phyloP scores from a whole-genome alignment of 1,284 basidiomycete species.

The Xanthoconium separans region DNA sequence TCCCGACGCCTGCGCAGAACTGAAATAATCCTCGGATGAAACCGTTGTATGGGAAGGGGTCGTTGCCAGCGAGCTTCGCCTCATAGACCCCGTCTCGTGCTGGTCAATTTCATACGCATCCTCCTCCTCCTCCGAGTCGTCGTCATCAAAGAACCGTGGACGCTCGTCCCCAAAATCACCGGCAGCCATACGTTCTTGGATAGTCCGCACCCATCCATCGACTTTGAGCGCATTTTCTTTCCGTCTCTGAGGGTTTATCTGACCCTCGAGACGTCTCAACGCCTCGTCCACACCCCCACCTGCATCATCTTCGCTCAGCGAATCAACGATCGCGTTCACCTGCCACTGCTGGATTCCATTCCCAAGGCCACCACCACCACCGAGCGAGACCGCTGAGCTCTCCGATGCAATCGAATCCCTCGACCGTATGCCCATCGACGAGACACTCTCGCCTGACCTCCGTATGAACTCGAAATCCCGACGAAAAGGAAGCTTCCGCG shows the following conservation, averaged over 20 bases:
- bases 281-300: constrained; percentile 80
- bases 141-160: constrained; percentile 44
- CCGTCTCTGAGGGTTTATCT: constrained; percentile 72
- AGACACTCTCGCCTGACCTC: constrained; percentile 64
- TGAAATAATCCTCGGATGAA: constrained; percentile 26
- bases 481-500: constrained; percentile 62
- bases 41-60: constrained; percentile 25
- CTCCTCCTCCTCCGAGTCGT: constrained; percentile 44
- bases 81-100: constrained; percentile 29
- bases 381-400: constrained; percentile 44
- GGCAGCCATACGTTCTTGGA: constrained; percentile 59
- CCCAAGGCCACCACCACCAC: constrained; percentile 41
- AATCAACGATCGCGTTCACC: constrained; percentile 74
- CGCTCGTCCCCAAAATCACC: constrained; percentile 60
- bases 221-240: constrained; percentile 74
- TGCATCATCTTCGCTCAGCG: constrained; percentile 72
- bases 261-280: constrained; percentile 74
- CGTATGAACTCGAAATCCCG: constrained; percentile 77
- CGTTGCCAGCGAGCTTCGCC: constrained; percentile 6
- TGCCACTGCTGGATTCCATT: constrained; percentile 75
- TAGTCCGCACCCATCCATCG: constrained; percentile 76
- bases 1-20: constrained; percentile 18
- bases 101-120: constrained; percentile 38
- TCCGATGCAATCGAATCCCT: constrained; percentile 52
- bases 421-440: constrained; percentile 70